phyloP scores from a whole-genome alignment of 148 eudicot species.

The Silene uniflora region DNA sequence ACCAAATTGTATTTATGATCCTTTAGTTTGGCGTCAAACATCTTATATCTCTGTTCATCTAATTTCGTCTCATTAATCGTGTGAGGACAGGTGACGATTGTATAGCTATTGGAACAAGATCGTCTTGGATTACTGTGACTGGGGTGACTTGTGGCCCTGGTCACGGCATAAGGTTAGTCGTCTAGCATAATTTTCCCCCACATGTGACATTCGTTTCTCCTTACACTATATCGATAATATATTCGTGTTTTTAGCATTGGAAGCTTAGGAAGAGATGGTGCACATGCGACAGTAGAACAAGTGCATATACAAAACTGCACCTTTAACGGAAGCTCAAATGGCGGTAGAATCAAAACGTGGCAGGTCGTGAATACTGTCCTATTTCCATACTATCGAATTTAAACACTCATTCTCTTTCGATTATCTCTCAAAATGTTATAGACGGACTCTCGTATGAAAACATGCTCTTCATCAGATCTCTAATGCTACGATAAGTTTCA shows the following conservation, averaged over 20 bases:
- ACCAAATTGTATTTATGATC: no score
- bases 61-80: background rate
- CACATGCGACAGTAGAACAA: slow-evolving; percentile 30
- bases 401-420: no score
- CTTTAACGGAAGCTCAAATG: slow-evolving; percentile 32
- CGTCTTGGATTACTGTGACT: slow-evolving; percentile 32
- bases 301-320: slow-evolving; percentile 35
- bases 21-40: no score
- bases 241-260: slow-evolving; percentile 33
- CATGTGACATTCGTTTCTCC: background rate
- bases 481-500: background rate
- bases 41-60: no score
- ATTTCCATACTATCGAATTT: no score
- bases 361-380: slow-evolving; percentile 28
- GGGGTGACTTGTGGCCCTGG: slow-evolving; percentile 46
- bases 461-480: no score
- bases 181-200: background rate
- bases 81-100: slow-evolving; percentile 46
- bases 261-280: slow-evolving; percentile 44
- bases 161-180: slow-evolving; percentile 52
- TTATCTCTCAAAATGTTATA: no score
- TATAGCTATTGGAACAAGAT: slow-evolving; percentile 26
- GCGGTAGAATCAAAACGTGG: slow-evolving; percentile 67
- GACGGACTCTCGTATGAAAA: no score
- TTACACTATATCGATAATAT: no score